Evolutionary conservation across 1,284 basidiomycete species (phyloP).

Genomic region (Ceratobasidium sp.): DNA sequence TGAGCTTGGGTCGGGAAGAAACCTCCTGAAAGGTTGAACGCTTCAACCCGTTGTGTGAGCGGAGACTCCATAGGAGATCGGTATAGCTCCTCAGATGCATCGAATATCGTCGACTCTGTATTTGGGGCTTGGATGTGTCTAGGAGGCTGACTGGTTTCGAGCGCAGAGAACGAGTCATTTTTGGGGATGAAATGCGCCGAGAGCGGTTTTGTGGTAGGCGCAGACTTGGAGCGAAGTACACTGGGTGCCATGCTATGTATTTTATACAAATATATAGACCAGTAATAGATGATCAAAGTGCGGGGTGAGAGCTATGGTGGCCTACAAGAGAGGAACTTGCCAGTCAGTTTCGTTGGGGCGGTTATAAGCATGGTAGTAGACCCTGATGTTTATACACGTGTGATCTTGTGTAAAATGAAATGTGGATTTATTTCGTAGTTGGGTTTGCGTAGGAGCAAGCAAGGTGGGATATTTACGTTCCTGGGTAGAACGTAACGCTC

Average conservation of each 20-base stretch:
- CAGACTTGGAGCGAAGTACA: constrained; percentile 26
- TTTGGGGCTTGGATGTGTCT: background rate
- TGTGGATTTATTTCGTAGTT: too few species aligned
- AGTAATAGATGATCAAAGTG: background rate
- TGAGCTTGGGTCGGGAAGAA: constrained; percentile 34
- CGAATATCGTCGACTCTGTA: background rate
- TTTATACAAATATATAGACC: background rate
- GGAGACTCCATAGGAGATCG: constrained; percentile 28
- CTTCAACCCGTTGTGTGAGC: constrained; percentile 27
- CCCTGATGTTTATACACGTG: constrained; percentile 18
- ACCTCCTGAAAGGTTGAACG: constrained; percentile 32
- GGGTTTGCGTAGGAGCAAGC: too few species aligned
- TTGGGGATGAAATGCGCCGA: constrained; percentile 35
- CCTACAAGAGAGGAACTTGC: background rate
- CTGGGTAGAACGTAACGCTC: too few species aligned
- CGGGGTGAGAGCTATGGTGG: background rate
- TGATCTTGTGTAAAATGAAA: background rate
- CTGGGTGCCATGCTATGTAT: constrained; percentile 1
- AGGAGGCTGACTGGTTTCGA: background rate
- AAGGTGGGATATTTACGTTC: too few species aligned
- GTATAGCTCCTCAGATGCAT: constrained; percentile 17
- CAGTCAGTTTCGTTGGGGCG: constrained; percentile 27
- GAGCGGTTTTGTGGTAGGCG: constrained; percentile 32
- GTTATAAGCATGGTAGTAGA: constrained; percentile 22
- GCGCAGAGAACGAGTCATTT: constrained; percentile 30